A percentile compares a stretch with the other conserved stretches of the same genome.
Evolutionary conservation across 352 stramenopile genomes (phyloP).

Genomic region (Phytophthora macrochlamydospora): DNA sequence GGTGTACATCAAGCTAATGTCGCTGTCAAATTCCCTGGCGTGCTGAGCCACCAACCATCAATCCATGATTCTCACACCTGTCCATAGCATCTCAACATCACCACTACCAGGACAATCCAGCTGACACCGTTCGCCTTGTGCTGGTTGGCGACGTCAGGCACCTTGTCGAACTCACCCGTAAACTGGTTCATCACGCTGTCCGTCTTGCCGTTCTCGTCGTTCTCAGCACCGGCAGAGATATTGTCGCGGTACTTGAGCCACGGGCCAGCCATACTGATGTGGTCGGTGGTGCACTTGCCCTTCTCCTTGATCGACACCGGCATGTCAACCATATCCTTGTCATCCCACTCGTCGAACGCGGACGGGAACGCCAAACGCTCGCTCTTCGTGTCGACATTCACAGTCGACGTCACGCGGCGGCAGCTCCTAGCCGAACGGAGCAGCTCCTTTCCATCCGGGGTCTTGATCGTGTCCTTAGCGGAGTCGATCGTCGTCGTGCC

Average conservation of each 20-base stretch:
- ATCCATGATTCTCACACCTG: no score
- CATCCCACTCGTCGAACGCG: constrained; percentile 90
- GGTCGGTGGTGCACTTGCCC: constrained; percentile 96
- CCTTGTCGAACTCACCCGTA: constrained; percentile 88
- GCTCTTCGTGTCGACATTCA: constrained; percentile 84
- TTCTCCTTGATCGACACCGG: constrained; percentile 94
- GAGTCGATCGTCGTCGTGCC: constrained; percentile 92
- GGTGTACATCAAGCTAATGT: no score
- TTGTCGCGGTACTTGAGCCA: constrained; percentile 97
- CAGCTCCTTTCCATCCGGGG: constrained; percentile 87
- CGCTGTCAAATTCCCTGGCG: no score
- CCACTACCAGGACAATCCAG: constrained; percentile 74
- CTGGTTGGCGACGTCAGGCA: constrained; percentile 86
- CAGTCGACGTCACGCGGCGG: constrained; percentile 63
- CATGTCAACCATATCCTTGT: constrained; percentile 88
- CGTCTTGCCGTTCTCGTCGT: constrained; percentile 92
- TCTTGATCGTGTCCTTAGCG: constrained; percentile 89
- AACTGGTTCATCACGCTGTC: constrained; percentile 93
- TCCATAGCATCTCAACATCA: no score
- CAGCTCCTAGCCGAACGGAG: constrained; percentile 89
- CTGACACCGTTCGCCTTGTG: constrained; percentile 91
- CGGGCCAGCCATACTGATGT: constrained; percentile 94
- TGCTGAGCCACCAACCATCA: no score
- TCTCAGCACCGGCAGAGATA: constrained; percentile 93
- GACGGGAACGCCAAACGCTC: constrained; percentile 88